These are phyloP conservation scores for Mucor saturninus DNA, from an alignment of 371 early-diverging fungal genomes.

Conservation along the genomic window DNA sequence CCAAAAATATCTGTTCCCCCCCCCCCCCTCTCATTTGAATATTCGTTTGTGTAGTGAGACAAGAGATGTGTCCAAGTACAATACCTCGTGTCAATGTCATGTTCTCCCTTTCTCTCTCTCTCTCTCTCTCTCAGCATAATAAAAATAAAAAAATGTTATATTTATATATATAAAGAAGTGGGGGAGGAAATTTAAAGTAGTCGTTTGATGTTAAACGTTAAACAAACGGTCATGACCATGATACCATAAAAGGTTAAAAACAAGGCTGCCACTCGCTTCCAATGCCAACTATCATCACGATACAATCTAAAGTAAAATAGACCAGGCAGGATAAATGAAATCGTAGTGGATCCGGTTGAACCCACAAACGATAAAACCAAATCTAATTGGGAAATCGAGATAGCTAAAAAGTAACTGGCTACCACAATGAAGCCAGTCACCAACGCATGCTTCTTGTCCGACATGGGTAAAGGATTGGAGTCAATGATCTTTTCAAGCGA, in stretches of 20 bases:
- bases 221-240: slow-evolving; percentile 67
- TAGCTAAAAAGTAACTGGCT: slow-evolving; percentile 73
- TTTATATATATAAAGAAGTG: too few relatives aligned
- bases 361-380: slow-evolving; percentile 95
- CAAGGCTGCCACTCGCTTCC: slow-evolving; percentile 54
- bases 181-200: slow-evolving; percentile 17
- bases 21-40: too few relatives aligned
- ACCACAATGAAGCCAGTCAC: slow-evolving; percentile 76
- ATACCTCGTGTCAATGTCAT: not conserved
- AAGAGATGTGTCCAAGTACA: too few relatives aligned
- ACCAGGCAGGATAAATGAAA: slow-evolving; percentile 98
- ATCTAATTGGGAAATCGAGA: slow-evolving; percentile 77
- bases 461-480: slow-evolving; percentile 23
- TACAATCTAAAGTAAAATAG: slow-evolving; percentile 91
- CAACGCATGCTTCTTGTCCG: slow-evolving; percentile 48
- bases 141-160: too few relatives aligned
- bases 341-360: slow-evolving; percentile 98
- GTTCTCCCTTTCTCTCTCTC: not conserved
- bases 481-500: slow-evolving; percentile 86
- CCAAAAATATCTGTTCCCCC: too few relatives aligned
- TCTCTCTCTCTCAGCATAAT: too few relatives aligned
- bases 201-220: slow-evolving; percentile 61
- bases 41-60: too few relatives aligned
- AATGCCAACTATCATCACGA: slow-evolving; percentile 55
- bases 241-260: slow-evolving; percentile 62